Base-by-base conservation (phyloP, 768 basidiomycete species). In the Daedaleopsis nitida region DNA sequence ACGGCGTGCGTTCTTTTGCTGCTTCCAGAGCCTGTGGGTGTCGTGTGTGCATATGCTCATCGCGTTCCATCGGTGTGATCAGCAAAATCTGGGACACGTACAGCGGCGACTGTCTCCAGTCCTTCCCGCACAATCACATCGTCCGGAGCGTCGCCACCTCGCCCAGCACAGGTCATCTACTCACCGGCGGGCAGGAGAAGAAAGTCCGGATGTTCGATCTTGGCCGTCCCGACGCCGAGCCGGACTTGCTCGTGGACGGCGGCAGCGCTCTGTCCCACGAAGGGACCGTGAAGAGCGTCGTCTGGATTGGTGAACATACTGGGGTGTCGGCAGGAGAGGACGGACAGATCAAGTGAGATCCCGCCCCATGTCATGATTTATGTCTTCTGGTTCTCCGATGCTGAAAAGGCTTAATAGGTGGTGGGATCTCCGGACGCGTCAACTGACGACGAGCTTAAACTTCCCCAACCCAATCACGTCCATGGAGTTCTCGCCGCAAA, bases 71-170 rank as follows among this genome's bases (percentile, higher is more conserved):
- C 52, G 16, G 58, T 59, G 50, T 32, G 58, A 62, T 56, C 74
- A 97, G 94, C 59, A 98, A 96, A 81, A 84, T 98, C 66, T 98
- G 95, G 95, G 93, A 98, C 76, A 92, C 95, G 6, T 95, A 90
- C 73, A 86, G 88, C 23, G 97, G 97, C 60, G 80, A 86, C n/a
- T 75, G 81, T 34, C 80, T 98, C 42, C 92, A 97, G 68, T 97
- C 96, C n/a, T 96, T 98, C 72, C 89, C 94, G 13, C 97, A 99
- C 75, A 91, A 95, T 70, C 97, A 98, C 77, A 99, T 99, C 72
- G 97, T 99, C 69, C 91, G 96, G 66, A 94, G 89, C 50, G 93
- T 98, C 56, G 95, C 95, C 21, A 76, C 97, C 66, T 92, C 93
- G 32, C 87, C 91, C 7, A 76, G 77, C 52, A 75, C 83, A 21